Percentiles rank a stretch among this genome's conserved stretches.
These are phyloP conservation scores for Backusella morwellensis DNA, from an alignment of 192 early-diverging fungal genomes.

Conservation along the genomic window DNA sequence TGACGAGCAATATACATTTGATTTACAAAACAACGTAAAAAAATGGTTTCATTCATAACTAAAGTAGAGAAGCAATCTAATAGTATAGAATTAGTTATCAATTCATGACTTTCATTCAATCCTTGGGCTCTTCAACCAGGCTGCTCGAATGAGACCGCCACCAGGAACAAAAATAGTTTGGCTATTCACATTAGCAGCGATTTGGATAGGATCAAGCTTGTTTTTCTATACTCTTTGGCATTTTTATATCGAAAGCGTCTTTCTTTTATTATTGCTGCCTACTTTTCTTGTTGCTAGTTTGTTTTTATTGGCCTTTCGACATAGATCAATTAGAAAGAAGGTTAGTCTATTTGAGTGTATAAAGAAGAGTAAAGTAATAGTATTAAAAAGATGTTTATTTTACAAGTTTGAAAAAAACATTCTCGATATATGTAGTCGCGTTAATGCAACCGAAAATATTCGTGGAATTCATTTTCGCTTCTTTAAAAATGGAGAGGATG, in stretches of 20 bases:
- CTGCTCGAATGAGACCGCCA: background rate
- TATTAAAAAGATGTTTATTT: background rate
- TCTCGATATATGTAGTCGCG: slow-evolving; percentile 25
- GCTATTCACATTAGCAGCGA: background rate
- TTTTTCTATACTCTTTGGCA: background rate
- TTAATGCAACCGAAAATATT: slow-evolving; percentile 38
- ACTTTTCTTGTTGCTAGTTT: background rate
- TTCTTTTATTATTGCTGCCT: background rate
- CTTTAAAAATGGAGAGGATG: slow-evolving; percentile 11
- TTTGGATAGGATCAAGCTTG: background rate
- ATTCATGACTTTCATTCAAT: background rate
- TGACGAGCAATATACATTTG: slow-evolving; percentile 16
- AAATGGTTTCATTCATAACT: background rate
- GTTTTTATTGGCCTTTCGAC: background rate
- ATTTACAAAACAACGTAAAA: slow-evolving; percentile 10
- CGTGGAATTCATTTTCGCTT: slow-evolving; percentile 32
- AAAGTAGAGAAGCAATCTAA: background rate
- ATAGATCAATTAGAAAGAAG: background rate
- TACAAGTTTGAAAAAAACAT: slow-evolving; percentile 28
- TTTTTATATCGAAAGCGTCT: background rate
- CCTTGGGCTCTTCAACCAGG: slow-evolving; percentile 13
- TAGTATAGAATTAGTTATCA: background rate
- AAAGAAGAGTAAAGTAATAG: background rate
- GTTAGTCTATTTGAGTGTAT: background rate
- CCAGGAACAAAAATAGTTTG: slow-evolving; percentile 4